phyloP scores from a whole-genome alignment of 2,329 filamentous ascomycete species.

The Aspergillus transmontanensis region DNA sequence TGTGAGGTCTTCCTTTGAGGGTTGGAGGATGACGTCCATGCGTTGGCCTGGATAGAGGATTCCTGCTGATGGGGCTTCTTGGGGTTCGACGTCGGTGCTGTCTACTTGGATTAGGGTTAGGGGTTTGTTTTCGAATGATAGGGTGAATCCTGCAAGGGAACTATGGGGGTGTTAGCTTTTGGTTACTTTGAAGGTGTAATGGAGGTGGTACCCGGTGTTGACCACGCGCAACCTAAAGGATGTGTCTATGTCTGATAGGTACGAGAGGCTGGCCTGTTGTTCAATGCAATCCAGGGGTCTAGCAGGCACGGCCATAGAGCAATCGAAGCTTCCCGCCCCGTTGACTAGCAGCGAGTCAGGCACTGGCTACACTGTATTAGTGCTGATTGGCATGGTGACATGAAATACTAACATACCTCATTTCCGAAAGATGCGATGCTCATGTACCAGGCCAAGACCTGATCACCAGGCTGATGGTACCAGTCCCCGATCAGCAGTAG shows the following conservation, averaged over 20 bases:
- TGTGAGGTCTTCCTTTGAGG: constrained; percentile 18
- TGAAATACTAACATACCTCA: constrained; percentile 31
- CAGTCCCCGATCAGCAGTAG: constrained; percentile 54
- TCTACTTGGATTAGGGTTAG: constrained; percentile 46
- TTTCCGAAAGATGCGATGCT: constrained; percentile 47
- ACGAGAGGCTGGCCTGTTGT: constrained; percentile 25
- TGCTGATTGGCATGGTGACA: background rate
- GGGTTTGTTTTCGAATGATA: constrained; percentile 34
- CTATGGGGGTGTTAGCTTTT: constrained; percentile 22
- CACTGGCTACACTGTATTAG: constrained; percentile 40
- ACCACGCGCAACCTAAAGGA: constrained; percentile 44
- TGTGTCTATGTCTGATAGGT: constrained; percentile 26
- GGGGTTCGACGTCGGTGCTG: constrained; percentile 35
- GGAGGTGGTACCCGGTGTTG: constrained; percentile 44
- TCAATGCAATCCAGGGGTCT: constrained; percentile 48
- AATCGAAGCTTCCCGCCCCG: constrained; percentile 49
- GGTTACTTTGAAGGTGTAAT: background rate
- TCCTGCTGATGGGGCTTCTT: constrained; percentile 34
- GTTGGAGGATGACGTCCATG: constrained; percentile 43
- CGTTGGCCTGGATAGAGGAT: constrained; percentile 50
- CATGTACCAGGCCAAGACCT: constrained; percentile 50
- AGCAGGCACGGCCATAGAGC: constrained; percentile 49
- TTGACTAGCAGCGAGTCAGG: constrained; percentile 54
- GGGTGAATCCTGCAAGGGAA: constrained; percentile 43
- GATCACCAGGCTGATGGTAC: constrained; percentile 48